Conservation (phyloP, 2,329 filamentous ascomycete genomes). For the Ascochyta pisi region DNA sequence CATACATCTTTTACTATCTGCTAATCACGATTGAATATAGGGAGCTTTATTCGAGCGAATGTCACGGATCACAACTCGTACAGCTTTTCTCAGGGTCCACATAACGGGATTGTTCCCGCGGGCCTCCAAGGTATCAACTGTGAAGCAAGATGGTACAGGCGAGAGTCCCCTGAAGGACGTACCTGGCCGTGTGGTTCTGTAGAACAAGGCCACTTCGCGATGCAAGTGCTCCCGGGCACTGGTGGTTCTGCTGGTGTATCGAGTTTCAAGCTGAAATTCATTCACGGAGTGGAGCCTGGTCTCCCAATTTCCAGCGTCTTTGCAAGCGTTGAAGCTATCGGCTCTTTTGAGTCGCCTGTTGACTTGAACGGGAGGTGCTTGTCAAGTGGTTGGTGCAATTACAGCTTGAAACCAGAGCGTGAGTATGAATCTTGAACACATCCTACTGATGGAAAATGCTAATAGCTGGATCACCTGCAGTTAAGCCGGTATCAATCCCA, state of each 20-base stretch:
- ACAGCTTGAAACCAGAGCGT: slow-evolving; percentile 12
- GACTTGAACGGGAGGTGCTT: slow-evolving; percentile 19
- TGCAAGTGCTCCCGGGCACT: slow-evolving; percentile 26
- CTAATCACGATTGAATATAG: slow-evolving; percentile 26
- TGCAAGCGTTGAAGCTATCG: slow-evolving; percentile 22
- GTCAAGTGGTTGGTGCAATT: slow-evolving; percentile 29
- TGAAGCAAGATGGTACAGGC: slow-evolving; percentile 33
- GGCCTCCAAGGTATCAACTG: slow-evolving; percentile 33
- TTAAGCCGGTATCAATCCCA: not conserved
- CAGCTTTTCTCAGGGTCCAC: slow-evolving; percentile 11
- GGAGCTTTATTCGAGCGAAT: slow-evolving; percentile 28
- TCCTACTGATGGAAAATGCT: not conserved
- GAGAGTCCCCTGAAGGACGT: slow-evolving; percentile 28
- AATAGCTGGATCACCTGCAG: not conserved
- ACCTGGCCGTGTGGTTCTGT: slow-evolving; percentile 35
- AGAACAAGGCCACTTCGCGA: slow-evolving; percentile 30
- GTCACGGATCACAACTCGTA: slow-evolving; percentile 37
- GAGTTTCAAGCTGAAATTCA: slow-evolving; percentile 32
- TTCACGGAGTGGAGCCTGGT: slow-evolving; percentile 22
- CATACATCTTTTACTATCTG: not conserved
- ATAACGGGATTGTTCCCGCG: slow-evolving; percentile 23
- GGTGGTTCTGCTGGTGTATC: not conserved
- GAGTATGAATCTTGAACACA: not conserved
- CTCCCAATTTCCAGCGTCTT: slow-evolving; percentile 13
- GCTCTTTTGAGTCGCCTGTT: slow-evolving; percentile 22